Percentiles rank a stretch among this genome's conserved stretches.
phyloP scores from a whole-genome alignment of 495 filamentous ascomycete genomes.

The Penicillium simplicissimum region DNA sequence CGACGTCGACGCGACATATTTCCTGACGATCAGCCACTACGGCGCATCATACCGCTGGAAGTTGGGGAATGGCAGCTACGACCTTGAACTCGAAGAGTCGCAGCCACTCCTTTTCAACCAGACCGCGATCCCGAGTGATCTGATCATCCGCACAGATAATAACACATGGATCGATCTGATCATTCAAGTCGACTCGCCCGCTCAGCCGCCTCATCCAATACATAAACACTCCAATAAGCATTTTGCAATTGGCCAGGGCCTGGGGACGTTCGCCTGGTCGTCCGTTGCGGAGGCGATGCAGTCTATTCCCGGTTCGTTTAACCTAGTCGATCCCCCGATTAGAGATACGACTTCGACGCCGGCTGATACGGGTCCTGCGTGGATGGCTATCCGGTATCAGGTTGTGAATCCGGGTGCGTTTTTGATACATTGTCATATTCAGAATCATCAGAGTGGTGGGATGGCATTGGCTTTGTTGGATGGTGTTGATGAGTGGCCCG shows the following conservation, averaged over 20 bases:
- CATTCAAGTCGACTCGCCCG: constrained; percentile 34
- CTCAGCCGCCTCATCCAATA: constrained; percentile 54
- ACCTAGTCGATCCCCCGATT: constrained; percentile 53
- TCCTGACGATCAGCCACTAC: constrained; percentile 37
- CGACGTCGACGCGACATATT: constrained; percentile 41
- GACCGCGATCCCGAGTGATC: constrained; percentile 32
- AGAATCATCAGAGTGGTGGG: constrained; percentile 56
- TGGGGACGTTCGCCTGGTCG: constrained; percentile 49
- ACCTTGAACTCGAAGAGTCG: constrained; percentile 35
- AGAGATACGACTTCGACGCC: constrained; percentile 52
- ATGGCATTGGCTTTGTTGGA: constrained; percentile 59
- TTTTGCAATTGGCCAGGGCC: constrained; percentile 54
- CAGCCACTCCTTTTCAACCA: constrained; percentile 53
- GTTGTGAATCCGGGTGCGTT: constrained; percentile 60
- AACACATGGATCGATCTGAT: constrained; percentile 61
- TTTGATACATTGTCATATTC: constrained; percentile 62
- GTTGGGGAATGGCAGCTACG: constrained; percentile 41
- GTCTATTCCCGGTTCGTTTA: constrained; percentile 50
- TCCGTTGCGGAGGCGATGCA: constrained; percentile 54
- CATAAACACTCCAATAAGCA: constrained; percentile 66
- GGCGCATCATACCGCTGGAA: constrained; percentile 49
- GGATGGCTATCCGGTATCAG: constrained; percentile 58
- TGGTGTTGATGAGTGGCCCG: constrained; percentile 58
- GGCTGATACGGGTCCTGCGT: constrained; percentile 36
- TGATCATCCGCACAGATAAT: constrained; percentile 53